A percentile compares a stretch with the other conserved stretches of the same genome.
Conservation (phyloP, 495 filamentous ascomycete species). For the Penicillium silybi region DNA sequence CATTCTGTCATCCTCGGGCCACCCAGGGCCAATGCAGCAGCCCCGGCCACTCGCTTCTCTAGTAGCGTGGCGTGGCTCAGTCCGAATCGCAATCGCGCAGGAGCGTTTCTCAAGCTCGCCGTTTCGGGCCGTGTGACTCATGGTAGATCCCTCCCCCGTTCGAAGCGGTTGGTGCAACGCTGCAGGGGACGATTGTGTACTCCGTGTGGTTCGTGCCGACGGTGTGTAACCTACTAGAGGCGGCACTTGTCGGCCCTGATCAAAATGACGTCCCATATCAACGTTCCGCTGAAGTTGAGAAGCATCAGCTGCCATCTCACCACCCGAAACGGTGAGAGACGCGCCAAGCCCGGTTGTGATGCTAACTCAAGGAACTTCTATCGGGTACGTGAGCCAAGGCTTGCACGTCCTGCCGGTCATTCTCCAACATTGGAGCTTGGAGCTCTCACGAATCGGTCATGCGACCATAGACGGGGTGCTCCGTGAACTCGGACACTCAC, state of each 20-base stretch:
- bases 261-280: constrained; percentile 3
- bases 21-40: constrained; percentile 7
- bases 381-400: background rate
- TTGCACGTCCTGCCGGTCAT: background rate
- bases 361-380: background rate
- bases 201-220: too few species aligned
- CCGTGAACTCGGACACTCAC: background rate
- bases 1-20: constrained; percentile 20
- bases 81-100: constrained; percentile 7
- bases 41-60: constrained; percentile 2
- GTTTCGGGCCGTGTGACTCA: constrained; percentile 1
- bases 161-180: constrained; percentile 7
- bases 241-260: constrained; percentile 2
- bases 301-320: background rate
- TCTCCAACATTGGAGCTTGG: background rate
- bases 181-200: constrained; percentile 6
- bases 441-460: background rate
- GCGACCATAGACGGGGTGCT: background rate
- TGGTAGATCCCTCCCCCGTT: background rate
- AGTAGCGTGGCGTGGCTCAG: constrained; percentile 12
- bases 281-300: background rate
- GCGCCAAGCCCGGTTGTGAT: background rate
- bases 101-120: background rate
- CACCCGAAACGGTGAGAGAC: background rate
- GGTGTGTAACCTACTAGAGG: constrained; percentile 5